A percentile compares a stretch with the other conserved stretches of the same genome.
Conservation (phyloP, 2,329 filamentous ascomycete genomes). For the Scleromitrula shiraiana region DNA sequence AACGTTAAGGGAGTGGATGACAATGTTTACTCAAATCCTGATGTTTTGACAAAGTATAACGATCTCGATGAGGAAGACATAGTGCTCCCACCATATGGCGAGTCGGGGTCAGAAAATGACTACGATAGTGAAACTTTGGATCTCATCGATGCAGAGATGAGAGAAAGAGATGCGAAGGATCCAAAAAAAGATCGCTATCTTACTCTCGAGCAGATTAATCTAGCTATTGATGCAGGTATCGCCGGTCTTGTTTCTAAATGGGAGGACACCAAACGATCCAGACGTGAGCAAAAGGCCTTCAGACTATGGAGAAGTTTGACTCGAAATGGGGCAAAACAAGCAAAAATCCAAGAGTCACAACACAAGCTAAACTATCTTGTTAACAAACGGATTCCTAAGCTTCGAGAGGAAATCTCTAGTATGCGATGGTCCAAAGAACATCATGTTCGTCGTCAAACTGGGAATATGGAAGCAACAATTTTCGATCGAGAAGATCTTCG, state of each 20-base stretch:
- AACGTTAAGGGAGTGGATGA: neutral
- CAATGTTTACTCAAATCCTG: constrained; percentile 17
- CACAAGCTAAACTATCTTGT: constrained; percentile 36
- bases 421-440: constrained; percentile 44
- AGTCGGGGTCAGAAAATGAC: constrained; percentile 44
- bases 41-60: constrained; percentile 35
- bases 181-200: constrained; percentile 29
- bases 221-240: constrained; percentile 47
- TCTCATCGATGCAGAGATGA: constrained; percentile 51
- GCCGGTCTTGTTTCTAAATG: constrained; percentile 44
- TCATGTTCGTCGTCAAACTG: constrained; percentile 48
- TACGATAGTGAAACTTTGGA: constrained; percentile 51
- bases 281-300: constrained; percentile 48
- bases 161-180: constrained; percentile 30
- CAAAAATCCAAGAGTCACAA: constrained; percentile 38
- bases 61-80: constrained; percentile 34
- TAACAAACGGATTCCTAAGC: constrained; percentile 44
- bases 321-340: constrained; percentile 31
- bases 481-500: constrained; percentile 47
- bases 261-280: constrained; percentile 49
- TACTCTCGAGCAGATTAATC: constrained; percentile 39
- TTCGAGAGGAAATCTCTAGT: constrained; percentile 43
- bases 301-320: constrained; percentile 52
- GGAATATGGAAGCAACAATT: constrained; percentile 56
- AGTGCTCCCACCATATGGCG: constrained; percentile 43